Evolutionary conservation across 129 eudicot genomes (phyloP).

Genomic region (Artemisia tridentata): DNA sequence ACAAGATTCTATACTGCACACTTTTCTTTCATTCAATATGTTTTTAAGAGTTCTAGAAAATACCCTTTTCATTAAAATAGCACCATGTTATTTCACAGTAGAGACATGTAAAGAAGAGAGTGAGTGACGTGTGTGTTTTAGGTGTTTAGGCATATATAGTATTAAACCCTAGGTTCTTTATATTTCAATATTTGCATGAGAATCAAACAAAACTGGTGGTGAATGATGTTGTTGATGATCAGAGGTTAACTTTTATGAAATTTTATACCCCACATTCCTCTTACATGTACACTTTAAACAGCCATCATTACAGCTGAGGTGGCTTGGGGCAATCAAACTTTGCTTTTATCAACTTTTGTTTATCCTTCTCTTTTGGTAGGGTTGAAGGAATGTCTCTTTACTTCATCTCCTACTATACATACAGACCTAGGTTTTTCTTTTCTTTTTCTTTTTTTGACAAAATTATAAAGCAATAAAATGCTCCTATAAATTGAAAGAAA

Average conservation of each 20-base stretch:
- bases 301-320: slow-evolving; percentile 48
- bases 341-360: slow-evolving; percentile 40
- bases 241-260: slow-evolving; percentile 33
- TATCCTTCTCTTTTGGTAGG: slow-evolving; percentile 53
- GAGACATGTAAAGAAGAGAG: slow-evolving; percentile 15
- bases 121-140: background rate
- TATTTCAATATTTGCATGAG: slow-evolving; percentile 32
- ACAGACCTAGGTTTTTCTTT: background rate
- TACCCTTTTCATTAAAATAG: slow-evolving; percentile 25
- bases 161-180: slow-evolving; percentile 26
- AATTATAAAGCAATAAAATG: no score
- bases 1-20: slow-evolving; percentile 45
- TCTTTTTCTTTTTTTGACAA: no score
- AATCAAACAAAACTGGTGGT: slow-evolving; percentile 44
- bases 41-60: slow-evolving; percentile 37
- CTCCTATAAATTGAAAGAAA: background rate
- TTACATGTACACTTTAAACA: slow-evolving; percentile 43
- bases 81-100: slow-evolving; percentile 27
- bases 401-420: slow-evolving; percentile 1
- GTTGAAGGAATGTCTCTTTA: slow-evolving; percentile 42
- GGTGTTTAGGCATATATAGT: slow-evolving; percentile 34
- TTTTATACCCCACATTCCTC: slow-evolving; percentile 40
- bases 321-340: slow-evolving; percentile 46
- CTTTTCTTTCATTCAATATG: slow-evolving; percentile 41
- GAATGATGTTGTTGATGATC: slow-evolving; percentile 40